Conservation (phyloP, 768 basidiomycete genomes). For the Trametes cingulata region DNA sequence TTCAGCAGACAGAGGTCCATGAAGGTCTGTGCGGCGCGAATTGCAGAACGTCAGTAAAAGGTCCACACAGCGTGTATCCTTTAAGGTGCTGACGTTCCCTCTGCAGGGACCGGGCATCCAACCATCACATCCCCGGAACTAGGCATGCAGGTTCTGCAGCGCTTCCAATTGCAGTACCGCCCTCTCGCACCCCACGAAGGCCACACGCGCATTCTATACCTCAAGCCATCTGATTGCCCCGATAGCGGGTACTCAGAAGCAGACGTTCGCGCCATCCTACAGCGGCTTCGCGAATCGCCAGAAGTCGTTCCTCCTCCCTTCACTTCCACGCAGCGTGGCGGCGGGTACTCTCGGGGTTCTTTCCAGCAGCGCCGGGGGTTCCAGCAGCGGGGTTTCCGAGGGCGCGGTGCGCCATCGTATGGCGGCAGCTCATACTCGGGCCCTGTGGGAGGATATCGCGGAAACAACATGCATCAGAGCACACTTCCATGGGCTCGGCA, state of each 20-base stretch:
- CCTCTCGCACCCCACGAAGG: constrained; percentile 61
- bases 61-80: neutral
- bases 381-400: neutral
- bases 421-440: neutral
- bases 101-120: constrained; percentile 67
- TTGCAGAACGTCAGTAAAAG: constrained; percentile 53
- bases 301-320: constrained; percentile 1
- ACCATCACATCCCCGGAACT: constrained; percentile 67
- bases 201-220: constrained; percentile 55
- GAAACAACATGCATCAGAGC: neutral
- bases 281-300: constrained; percentile 48
- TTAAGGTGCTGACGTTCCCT: neutral
- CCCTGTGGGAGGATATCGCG: neutral
- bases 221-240: constrained; percentile 40
- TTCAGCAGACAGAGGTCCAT: constrained; percentile 11
- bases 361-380: neutral
- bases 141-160: constrained; percentile 60
- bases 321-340: neutral
- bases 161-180: constrained; percentile 63
- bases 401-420: neutral
- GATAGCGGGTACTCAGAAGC: constrained; percentile 49
- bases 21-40: constrained; percentile 63
- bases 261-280: constrained; percentile 54
- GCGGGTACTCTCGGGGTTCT: neutral
- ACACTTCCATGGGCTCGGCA: constrained; percentile 11